Evolutionary conservation across 108 stramenopile species (phyloP).

Genomic region (Stephanodiscus triporus): DNA sequence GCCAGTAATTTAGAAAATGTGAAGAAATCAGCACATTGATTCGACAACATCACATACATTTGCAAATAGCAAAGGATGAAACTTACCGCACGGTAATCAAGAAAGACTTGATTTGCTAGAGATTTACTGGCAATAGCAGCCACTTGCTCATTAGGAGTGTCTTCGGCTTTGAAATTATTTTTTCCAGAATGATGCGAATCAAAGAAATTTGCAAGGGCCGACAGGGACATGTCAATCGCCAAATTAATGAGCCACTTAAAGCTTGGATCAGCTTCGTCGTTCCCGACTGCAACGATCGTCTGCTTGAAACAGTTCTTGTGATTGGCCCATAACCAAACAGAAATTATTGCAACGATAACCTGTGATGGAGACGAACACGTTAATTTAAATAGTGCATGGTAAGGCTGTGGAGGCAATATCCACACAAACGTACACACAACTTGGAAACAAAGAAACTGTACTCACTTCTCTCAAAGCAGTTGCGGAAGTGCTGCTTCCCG

Average conservation of each 20-base stretch:
- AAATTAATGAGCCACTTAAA: conserved; percentile 73
- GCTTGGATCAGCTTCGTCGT: conserved; percentile 64
- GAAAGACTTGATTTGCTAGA: conserved; percentile 48
- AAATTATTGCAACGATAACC: conserved; percentile 57
- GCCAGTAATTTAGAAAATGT: background rate
- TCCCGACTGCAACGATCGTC: conserved; percentile 60
- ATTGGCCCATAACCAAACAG: conserved; percentile 75
- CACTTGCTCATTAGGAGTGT: conserved; percentile 27
- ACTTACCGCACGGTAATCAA: conserved; percentile 53
- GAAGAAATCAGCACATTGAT: background rate
- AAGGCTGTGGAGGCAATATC: background rate
- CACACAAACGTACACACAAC: background rate
- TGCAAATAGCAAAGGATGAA: background rate
- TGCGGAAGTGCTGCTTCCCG: conserved; percentile 26
- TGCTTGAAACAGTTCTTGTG: conserved; percentile 63
- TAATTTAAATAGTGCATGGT: background rate
- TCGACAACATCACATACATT: background rate
- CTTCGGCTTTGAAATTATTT: conserved; percentile 13
- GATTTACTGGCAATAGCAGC: conserved; percentile 62
- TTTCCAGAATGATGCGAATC: conserved; percentile 13
- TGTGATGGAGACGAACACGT: background rate
- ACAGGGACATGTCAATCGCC: conserved; percentile 51
- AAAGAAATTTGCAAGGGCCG: conserved; percentile 49
- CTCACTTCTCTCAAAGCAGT: conserved; percentile 31
- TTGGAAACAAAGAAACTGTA: background rate